These are phyloP conservation scores for Trifolium subterraneum DNA, from an alignment of 306 rosid species.

Conservation along the genomic window DNA sequence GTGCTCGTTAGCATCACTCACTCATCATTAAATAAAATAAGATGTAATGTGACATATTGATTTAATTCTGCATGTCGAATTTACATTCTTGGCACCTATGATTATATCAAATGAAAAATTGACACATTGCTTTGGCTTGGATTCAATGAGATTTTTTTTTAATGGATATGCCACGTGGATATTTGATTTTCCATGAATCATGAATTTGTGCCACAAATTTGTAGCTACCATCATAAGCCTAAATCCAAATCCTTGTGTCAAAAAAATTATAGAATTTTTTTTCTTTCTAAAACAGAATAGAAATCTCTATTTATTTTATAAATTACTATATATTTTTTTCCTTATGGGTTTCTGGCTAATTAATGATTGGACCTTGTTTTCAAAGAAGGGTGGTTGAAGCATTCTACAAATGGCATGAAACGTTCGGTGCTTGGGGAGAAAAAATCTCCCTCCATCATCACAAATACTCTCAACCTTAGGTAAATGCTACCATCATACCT, in stretches of 20 bases:
- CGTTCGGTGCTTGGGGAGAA: conserved; percentile 32
- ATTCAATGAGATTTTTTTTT: no score
- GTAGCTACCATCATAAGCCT: neutral
- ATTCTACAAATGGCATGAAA: conserved; percentile 39
- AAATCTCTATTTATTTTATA: neutral
- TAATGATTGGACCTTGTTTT: conserved; percentile 35
- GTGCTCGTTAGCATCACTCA: no score
- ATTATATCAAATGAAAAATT: conserved; percentile 14
- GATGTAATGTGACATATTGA: no score
- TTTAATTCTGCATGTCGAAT: no score
- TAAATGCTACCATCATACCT: conserved; percentile 42
- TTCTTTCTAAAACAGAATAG: no score
- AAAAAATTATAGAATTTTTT: no score
- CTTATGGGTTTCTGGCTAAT: neutral
- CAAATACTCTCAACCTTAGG: conserved; percentile 55
- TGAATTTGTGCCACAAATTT: neutral
- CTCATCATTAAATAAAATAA: no score
- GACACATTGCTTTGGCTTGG: neutral
- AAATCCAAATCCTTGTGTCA: no score
- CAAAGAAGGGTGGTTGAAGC: conserved; percentile 56
- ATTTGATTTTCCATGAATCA: conserved; percentile 13
- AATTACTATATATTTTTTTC: neutral
- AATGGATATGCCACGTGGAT: conserved; percentile 51
- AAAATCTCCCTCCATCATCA: conserved; percentile 29
- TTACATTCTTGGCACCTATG: conserved; percentile 34